phyloP scores from a whole-genome alignment of 2,329 filamentous ascomycete species.

The Paracorniculantispora psalliotae region DNA sequence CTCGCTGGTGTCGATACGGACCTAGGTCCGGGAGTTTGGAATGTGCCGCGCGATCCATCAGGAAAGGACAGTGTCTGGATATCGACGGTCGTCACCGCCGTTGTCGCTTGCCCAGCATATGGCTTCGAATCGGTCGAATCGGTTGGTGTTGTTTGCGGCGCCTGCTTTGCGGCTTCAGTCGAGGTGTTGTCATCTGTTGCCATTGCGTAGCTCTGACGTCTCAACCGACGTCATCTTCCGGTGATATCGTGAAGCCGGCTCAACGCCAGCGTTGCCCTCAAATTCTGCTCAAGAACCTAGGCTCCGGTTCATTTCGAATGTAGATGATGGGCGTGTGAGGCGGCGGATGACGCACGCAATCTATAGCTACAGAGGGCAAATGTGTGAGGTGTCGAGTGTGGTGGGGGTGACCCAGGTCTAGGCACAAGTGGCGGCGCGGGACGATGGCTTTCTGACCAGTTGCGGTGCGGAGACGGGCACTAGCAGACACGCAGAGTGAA shows the following conservation, averaged over 20 bases:
- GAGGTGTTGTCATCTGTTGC: conserved; percentile 22
- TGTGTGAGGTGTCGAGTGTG: neutral
- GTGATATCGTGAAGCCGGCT: conserved; percentile 20
- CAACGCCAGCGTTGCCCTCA: conserved; percentile 16
- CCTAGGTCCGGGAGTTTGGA: conserved; percentile 38
- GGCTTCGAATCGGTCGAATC: conserved; percentile 33
- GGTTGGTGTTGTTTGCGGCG: conserved; percentile 44
- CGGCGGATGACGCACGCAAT: neutral
- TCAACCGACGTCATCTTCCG: conserved; percentile 9
- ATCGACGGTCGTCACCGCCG: conserved; percentile 75
- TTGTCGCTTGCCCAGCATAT: conserved; percentile 67
- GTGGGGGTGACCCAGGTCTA: neutral
- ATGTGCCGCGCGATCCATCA: conserved; percentile 63
- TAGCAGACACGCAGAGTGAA: no score
- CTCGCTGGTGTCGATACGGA: conserved; percentile 32
- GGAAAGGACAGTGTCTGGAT: conserved; percentile 71
- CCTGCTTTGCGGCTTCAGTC: conserved; percentile 44
- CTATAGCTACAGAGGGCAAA: neutral
- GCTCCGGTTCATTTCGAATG: neutral
- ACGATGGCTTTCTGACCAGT: no score
- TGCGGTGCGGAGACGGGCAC: no score
- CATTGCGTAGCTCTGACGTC: conserved; percentile 8
- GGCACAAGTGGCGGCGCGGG: neutral
- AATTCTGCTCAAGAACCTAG: conserved; percentile 9
- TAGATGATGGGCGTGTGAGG: neutral